Base-by-base conservation (phyloP, 2,329 filamentous ascomycete species). In the Colletotrichum higginsianum region DNA sequence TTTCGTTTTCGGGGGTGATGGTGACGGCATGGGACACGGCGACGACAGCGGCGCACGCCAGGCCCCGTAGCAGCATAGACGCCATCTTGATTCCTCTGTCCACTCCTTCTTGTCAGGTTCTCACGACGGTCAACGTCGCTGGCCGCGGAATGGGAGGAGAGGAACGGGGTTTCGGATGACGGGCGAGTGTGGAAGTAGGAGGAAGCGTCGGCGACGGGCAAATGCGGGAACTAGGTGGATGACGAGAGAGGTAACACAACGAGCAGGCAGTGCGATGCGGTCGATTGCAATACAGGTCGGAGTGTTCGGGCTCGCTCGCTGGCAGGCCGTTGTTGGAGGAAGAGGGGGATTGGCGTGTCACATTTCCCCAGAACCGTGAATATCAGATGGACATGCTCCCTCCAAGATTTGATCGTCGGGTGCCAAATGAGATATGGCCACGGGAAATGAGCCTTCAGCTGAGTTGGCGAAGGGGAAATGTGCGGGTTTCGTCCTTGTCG, bases 61-160 rank as follows among this genome's bases (percentile, higher is more conserved):
- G 58, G 26, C 75, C 77, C 61, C 79, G 73, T 66, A 79, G 68
- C 64, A 78, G 72, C 64, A 76, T 77, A 66, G 77, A 78, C 68
- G 76, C 80, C 81, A 83, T 84, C 61, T 74, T 75, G 11, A 47
- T 18, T 30, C 58, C 35, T 71, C 26, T 52, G 44, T 18, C 23
- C 8, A 16, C 52, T 46, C 38, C 57, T 18, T 52, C 63, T 67
- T 53, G 58, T 72, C 66, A 49, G 60, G 61, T 68, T 55, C 71
- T 73, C 73, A 74, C 77, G 75, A 82, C 79, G 79, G 78, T 82
- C 80, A 79, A 82, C 79, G 79, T 82, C 78, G 80, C 78, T 79
- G 38, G 77, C 78, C 70, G 63, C 64, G 53, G 57, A 71, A 56
- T 56, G 61, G 73, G 72, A 58, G 60, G 65, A 40, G 15, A 52